These are phyloP conservation scores for Tripterygium wilfordii DNA, from an alignment of 177 flowering plant species.

Conservation along the genomic window DNA sequence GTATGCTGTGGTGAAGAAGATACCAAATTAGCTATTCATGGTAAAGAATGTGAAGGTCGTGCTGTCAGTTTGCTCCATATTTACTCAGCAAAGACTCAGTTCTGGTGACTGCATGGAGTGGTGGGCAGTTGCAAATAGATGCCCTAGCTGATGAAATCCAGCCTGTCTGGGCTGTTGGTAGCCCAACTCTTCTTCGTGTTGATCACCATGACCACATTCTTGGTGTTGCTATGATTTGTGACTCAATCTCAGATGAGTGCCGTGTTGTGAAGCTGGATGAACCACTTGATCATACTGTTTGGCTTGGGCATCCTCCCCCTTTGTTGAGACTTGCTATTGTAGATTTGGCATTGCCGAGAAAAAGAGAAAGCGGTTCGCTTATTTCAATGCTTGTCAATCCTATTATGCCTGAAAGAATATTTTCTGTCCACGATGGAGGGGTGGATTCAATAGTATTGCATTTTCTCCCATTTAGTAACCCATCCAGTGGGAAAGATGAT, in stretches of 20 bases:
- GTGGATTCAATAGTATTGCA: conserved; percentile 78
- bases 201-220: conserved; percentile 44
- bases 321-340: conserved; percentile 77
- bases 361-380: conserved; percentile 22
- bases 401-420: conserved; percentile 77
- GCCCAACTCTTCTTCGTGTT: conserved; percentile 60
- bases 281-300: conserved; percentile 44
- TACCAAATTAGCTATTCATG: conserved; percentile 26
- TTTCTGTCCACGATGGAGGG: conserved; percentile 74
- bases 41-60: conserved; percentile 61
- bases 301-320: conserved; percentile 91
- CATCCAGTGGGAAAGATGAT: conserved; percentile 55
- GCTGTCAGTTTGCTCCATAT: conserved; percentile 77
- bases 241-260: conserved; percentile 31
- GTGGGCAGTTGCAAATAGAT: conserved; percentile 88
- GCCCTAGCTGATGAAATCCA: conserved; percentile 96
- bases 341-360: conserved; percentile 73
- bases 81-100: conserved; percentile 77
- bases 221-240: conserved; percentile 94
- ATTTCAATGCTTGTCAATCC: conserved; percentile 59
- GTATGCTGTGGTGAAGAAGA: conserved; percentile 38
- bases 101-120: conserved; percentile 82
- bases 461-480: conserved; percentile 93
- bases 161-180: conserved; percentile 72
- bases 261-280: conserved; percentile 42